phyloP scores from a whole-genome alignment of 1,139 yeast genomes.

The Schizosaccharomyces versatilis region DNA sequence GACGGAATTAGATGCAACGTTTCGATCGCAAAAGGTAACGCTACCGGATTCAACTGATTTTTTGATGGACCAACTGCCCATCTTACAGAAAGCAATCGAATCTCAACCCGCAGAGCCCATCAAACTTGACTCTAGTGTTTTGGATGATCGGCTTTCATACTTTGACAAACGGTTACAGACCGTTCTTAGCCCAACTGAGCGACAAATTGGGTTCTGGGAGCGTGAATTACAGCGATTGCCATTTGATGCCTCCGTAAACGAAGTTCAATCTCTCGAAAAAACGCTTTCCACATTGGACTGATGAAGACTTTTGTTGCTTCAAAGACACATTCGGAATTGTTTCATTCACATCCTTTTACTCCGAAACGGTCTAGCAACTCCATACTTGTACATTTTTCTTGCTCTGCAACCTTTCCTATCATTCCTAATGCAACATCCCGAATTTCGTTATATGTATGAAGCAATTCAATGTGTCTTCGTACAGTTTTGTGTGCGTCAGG shows the following conservation, averaged over 20 bases:
- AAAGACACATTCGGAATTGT: too few species aligned
- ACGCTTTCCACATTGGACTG: background rate
- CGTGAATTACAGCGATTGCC: background rate
- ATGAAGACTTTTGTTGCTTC: background rate
- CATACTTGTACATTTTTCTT: constrained; percentile 1
- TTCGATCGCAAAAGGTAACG: constrained; percentile 7
- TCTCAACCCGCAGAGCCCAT: background rate
- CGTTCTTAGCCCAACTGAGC: background rate
- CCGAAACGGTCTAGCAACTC: constrained; percentile 1
- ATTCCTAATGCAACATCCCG: constrained; percentile 25
- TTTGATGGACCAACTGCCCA: constrained; percentile 7
- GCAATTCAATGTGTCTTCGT: constrained; percentile 24
- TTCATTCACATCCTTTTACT: background rate
- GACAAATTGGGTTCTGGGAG: background rate
- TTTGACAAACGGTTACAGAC: constrained; percentile 1
- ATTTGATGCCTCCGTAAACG: background rate
- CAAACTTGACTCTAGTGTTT: background rate
- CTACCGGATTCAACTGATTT: constrained; percentile 9
- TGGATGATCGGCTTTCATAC: background rate
- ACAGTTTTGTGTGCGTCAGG: constrained; percentile 17
- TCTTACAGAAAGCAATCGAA: constrained; percentile 2
- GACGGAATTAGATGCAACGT: constrained; percentile 5
- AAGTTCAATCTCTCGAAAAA: background rate
- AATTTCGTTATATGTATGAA: constrained; percentile 29
- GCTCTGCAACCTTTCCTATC: constrained; percentile 1